Evolutionary conservation across 2,329 filamentous ascomycete genomes (phyloP).

Genomic region (Thelonectria rubi): DNA sequence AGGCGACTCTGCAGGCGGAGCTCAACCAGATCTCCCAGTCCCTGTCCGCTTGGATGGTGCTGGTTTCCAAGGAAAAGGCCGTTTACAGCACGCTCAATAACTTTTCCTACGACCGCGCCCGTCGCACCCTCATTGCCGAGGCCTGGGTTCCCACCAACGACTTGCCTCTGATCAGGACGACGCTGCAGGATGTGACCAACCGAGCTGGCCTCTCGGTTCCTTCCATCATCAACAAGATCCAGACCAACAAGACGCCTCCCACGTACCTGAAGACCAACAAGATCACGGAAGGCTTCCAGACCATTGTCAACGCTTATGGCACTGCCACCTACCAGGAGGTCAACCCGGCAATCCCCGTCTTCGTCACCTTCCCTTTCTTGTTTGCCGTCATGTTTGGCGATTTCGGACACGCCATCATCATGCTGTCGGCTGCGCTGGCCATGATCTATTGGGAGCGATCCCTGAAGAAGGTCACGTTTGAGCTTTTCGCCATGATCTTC

Average conservation of each 20-base stretch:
- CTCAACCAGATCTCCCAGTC: constrained; percentile 92
- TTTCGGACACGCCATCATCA: constrained; percentile 90
- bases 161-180: constrained; percentile 87
- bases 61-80: constrained; percentile 98
- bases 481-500: constrained; percentile 98
- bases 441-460: constrained; percentile 98
- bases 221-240: constrained; percentile 97
- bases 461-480: constrained; percentile 90
- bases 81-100: constrained; percentile 95
- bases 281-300: constrained; percentile 98
- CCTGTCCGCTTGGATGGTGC: constrained; percentile 95
- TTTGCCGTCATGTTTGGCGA: constrained; percentile 99
- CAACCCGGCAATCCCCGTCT: constrained; percentile 93
- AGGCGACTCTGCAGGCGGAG: constrained; percentile 91
- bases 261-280: constrained; percentile 99
- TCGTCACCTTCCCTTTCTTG: constrained; percentile 98
- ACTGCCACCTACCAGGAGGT: constrained; percentile 97
- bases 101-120: constrained; percentile 95
- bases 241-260: constrained; percentile 95
- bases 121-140: constrained; percentile 96
- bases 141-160: constrained; percentile 97
- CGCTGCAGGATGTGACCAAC: constrained; percentile 95
- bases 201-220: constrained; percentile 95
- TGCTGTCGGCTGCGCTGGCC: constrained; percentile 81
- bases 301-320: constrained; percentile 98